A percentile compares a stretch with the other conserved stretches of the same genome.
Conservation (phyloP, 139 green algal genomes). For the Asterochloris sp. region DNA sequence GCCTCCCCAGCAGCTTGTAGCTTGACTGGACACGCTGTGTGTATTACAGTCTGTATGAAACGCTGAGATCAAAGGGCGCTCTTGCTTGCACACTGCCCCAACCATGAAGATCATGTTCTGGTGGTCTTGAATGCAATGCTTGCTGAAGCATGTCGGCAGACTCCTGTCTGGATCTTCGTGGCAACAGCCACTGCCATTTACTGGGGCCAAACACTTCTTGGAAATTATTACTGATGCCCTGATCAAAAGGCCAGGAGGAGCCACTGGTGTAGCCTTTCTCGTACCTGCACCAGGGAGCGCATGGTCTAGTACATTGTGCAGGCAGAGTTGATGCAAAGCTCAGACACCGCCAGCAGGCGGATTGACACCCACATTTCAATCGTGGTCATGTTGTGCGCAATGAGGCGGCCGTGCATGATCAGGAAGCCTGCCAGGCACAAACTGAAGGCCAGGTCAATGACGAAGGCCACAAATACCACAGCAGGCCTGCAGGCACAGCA, state of each 20-base stretch:
- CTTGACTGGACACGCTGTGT: not conserved
- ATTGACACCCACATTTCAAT: conserved; percentile 66
- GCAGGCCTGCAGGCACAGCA: conserved; percentile 33
- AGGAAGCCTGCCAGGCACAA: conserved; percentile 72
- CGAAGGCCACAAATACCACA: conserved; percentile 49
- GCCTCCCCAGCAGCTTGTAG: not conserved
- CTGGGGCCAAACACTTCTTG: conserved; percentile 67
- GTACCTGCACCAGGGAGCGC: conserved; percentile 32
- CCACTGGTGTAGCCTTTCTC: conserved; percentile 62
- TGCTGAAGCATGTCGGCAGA: not conserved
- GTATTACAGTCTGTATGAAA: too few relatives aligned
- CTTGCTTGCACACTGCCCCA: too few relatives aligned
- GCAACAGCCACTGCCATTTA: too few relatives aligned
- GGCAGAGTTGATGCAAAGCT: too few relatives aligned
- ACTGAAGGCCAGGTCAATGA: conserved; percentile 52
- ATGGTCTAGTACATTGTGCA: too few relatives aligned
- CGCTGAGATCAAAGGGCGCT: too few relatives aligned
- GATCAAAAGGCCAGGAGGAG: conserved; percentile 73
- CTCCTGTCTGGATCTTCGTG: not conserved
- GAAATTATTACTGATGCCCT: conserved; percentile 58
- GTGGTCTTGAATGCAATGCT: not conserved
- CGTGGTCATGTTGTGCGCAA: conserved; percentile 66
- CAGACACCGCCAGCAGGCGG: too few relatives aligned
- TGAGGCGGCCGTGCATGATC: conserved; percentile 68
- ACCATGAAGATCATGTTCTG: too few relatives aligned